A percentile compares a stretch with the other conserved stretches of the same genome.
These are phyloP conservation scores for Saraca asoca DNA, from an alignment of 331 rosid species.

Conservation along the genomic window DNA sequence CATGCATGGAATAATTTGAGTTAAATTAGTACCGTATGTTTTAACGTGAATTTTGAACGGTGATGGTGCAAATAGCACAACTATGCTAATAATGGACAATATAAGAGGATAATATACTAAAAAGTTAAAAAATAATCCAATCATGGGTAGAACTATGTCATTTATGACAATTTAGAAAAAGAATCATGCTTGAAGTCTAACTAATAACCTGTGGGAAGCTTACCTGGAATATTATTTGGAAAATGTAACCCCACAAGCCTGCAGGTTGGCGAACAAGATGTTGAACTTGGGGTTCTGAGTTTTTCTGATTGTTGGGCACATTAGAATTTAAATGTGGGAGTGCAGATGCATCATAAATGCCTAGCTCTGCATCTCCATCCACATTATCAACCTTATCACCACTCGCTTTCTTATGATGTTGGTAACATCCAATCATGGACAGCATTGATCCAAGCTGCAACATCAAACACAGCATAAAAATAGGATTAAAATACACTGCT, in stretches of 20 bases:
- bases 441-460: slow-evolving; percentile 79
- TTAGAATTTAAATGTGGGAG: slow-evolving; percentile 31
- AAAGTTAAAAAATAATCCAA: too few relatives aligned
- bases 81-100: too few relatives aligned
- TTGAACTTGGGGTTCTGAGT: slow-evolving; percentile 31
- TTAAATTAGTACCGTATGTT: too few relatives aligned
- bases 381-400: slow-evolving; percentile 83
- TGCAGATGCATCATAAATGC: slow-evolving; percentile 41
- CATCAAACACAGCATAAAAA: slow-evolving; percentile 22
- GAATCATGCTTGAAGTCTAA: background rate
- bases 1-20: too few relatives aligned
- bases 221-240: slow-evolving; percentile 93
- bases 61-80: too few relatives aligned
- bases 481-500: background rate
- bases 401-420: slow-evolving; percentile 77
- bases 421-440: slow-evolving; percentile 81
- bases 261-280: slow-evolving; percentile 56
- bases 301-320: slow-evolving; percentile 41
- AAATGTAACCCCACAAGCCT: slow-evolving; percentile 72
- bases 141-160: too few relatives aligned
- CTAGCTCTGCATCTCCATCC: slow-evolving; percentile 77
- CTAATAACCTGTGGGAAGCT: background rate
- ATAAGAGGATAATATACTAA: too few relatives aligned
- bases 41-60: too few relatives aligned
- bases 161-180: too few relatives aligned